Evolutionary conservation across 164 flowering plant species (phyloP), one percentile per base, ranked within the genome.

Genomic region (Magnolia kwangsiensis): DNA sequence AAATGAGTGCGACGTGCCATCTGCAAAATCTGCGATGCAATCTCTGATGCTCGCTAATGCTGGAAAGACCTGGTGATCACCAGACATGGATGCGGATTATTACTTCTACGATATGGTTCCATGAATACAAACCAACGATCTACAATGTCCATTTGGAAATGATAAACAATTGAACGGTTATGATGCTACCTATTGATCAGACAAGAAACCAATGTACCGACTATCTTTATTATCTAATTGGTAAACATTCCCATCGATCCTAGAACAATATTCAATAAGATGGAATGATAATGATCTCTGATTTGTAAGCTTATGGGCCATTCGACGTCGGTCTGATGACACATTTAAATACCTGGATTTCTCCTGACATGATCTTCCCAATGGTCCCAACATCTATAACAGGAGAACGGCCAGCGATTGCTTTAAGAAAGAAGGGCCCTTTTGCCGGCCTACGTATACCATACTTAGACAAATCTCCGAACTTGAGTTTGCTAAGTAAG

Each of bases 321-420:
- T 37, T 37, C 45, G 7, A 55, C 4, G 10, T 10, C 19, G 4
- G 19, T 13, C 61, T 55, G 61, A 55, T 7, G 61, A 55, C 4
- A 55, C 1, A 20, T 51, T 5, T 10, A 21, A 18, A 16, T 11
- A 84, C 89, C 86, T 81, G 83, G 59, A 87, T 85, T 63, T 87
- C 75, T 2, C 85, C 79, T 13, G 86, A 77, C 69, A 80, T 79
- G 67, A 87, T 86, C 72, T 82, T 86, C 29, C 58, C 2, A 0
- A 51, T 3, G 9, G 88, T 84, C 13, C 90, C 90, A 13, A 83
- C 83, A 63, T 87, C 88, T 19, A 86, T 21, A 8, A 86, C 77
- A 0, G 90, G 87, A 61, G 74, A 80, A 11, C 79, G 81, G 0
- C 90, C 88, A 8, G 72, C 76, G 73, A 58, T 79, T 0, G 20